Evolutionary conservation across 176 grass and related monocot genomes (phyloP), one percentile per base, ranked within the genome.

Genomic region (Aechmea fasciata): DNA sequence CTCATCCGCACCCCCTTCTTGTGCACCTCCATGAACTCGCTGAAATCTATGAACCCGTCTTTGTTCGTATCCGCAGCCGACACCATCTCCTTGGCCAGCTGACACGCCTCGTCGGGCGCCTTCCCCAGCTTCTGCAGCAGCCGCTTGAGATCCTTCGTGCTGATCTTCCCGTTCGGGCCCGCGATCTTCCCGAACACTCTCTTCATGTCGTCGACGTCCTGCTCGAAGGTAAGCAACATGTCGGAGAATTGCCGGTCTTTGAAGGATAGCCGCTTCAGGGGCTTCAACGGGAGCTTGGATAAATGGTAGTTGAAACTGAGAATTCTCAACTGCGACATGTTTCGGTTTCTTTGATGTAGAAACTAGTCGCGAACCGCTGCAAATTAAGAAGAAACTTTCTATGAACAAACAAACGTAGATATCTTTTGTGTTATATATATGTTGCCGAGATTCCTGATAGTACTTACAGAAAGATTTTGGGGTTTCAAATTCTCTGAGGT

Each of bases 271-370:
- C 65, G 49, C 69, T 71, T 77, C 1, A 52, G 14, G 15, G 68
- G 15, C 47, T 73, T 87, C 69, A 25, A 66, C 50, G 52, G 50
- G 48, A 75, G 77, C 75, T 87, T 92, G 1, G 41, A 78, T 10
- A 92, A 49, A 51, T 87, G 85, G 77, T 97, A 88, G 19, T 80
- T 80, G 82, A 99, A 90, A 71, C 50, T 75, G 47, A 99, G 78
- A 70, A 93, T 17, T 7, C 51, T 78, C 69, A 93, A 66, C 33
- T 78, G 80, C 29, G 84, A 88, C 87, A 86, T 93, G 13, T 49
- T 80, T 75, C 9, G 4, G 29, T 10, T 57, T 61, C 11, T 23
- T 18, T n/a, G 61, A 11, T 23, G 57, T 67, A n/a, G 9, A 61
- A 48, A 57, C 15, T 41, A 10, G 47, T 10, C 15, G 50, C 18